Evolutionary conservation across 768 basidiomycete genomes (phyloP).

Genomic region (Pulveroboletus sp.): DNA sequence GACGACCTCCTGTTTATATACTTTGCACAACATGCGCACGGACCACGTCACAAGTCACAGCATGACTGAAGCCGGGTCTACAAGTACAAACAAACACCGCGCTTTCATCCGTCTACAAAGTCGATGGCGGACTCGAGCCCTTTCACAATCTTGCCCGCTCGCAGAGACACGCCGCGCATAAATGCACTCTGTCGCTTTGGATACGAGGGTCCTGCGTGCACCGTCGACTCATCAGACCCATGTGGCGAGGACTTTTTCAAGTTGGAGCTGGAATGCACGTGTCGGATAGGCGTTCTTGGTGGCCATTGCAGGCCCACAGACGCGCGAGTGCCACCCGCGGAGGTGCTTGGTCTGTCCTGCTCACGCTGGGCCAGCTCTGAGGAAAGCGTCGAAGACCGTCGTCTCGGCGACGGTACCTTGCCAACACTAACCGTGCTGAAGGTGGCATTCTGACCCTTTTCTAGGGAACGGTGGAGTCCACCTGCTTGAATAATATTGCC

Average conservation of each 20-base stretch:
- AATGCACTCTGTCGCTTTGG: constrained; percentile 28
- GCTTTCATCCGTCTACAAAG: constrained; percentile 33
- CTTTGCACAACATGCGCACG: constrained; percentile 6
- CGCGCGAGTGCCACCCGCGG: neutral
- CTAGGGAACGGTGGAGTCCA: neutral
- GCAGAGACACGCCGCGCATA: constrained; percentile 31
- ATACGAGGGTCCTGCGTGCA: constrained; percentile 8
- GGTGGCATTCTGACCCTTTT: constrained; percentile 9
- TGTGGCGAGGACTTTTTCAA: constrained; percentile 13
- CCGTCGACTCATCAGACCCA: constrained; percentile 9
- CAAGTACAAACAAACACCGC: neutral
- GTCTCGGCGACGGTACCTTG: constrained; percentile 2
- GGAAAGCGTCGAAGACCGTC: constrained; percentile 27
- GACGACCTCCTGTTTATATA: constrained; percentile 10
- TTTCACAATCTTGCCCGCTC: constrained; percentile 34
- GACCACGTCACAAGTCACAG: constrained; percentile 8
- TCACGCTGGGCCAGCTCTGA: neutral
- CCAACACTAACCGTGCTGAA: constrained; percentile 28
- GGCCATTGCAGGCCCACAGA: neutral
- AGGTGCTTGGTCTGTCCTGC: neutral
- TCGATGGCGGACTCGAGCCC: constrained; percentile 39
- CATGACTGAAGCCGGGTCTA: neutral
- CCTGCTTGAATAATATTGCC: constrained; percentile 15
- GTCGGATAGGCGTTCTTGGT: constrained; percentile 13
- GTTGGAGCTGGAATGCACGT: constrained; percentile 25